phyloP scores from a whole-genome alignment of 2,329 filamentous ascomycete genomes.

The Fusarium nematophilum region DNA sequence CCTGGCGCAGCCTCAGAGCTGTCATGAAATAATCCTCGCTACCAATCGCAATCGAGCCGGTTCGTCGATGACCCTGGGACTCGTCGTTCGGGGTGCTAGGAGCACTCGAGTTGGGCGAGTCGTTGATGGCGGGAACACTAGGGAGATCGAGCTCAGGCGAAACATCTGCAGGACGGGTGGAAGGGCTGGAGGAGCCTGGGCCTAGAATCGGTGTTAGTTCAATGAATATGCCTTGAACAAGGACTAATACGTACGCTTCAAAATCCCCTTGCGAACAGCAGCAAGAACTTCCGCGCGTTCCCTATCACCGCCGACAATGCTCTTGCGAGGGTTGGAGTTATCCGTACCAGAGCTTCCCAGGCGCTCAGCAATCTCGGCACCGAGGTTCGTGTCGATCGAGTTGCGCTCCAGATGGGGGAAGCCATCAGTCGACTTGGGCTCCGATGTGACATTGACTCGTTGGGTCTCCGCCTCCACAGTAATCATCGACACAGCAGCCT shows the following conservation, averaged over 20 bases:
- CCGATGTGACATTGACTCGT: slow-evolving; percentile 79
- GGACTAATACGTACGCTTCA: slow-evolving; percentile 75
- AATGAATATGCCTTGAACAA: not conserved
- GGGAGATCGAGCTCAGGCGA: slow-evolving; percentile 67
- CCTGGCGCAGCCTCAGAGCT: slow-evolving; percentile 76
- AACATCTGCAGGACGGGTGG: slow-evolving; percentile 70
- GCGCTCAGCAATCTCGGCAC: slow-evolving; percentile 62
- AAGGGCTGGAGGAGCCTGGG: slow-evolving; percentile 75
- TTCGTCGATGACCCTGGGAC: slow-evolving; percentile 72
- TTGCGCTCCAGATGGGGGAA: slow-evolving; percentile 88
- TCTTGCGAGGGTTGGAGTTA: slow-evolving; percentile 77
- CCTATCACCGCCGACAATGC: slow-evolving; percentile 88
- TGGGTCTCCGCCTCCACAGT: slow-evolving; percentile 95
- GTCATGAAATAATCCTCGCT: slow-evolving; percentile 92
- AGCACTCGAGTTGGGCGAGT: slow-evolving; percentile 86
- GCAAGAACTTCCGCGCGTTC: slow-evolving; percentile 93
- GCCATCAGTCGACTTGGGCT: slow-evolving; percentile 73
- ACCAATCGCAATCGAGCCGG: slow-evolving; percentile 77
- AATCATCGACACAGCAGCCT: slow-evolving; percentile 93
- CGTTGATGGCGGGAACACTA: slow-evolving; percentile 71
- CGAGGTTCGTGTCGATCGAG: slow-evolving; percentile 75
- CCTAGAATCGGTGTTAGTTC: slow-evolving; percentile 35
- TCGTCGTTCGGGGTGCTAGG: slow-evolving; percentile 91
- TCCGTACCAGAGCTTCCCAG: slow-evolving; percentile 69
- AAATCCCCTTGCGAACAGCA: slow-evolving; percentile 92